Conservation (phyloP, 2,329 filamentous ascomycete genomes). For the Rugonectria rugulosa region DNA sequence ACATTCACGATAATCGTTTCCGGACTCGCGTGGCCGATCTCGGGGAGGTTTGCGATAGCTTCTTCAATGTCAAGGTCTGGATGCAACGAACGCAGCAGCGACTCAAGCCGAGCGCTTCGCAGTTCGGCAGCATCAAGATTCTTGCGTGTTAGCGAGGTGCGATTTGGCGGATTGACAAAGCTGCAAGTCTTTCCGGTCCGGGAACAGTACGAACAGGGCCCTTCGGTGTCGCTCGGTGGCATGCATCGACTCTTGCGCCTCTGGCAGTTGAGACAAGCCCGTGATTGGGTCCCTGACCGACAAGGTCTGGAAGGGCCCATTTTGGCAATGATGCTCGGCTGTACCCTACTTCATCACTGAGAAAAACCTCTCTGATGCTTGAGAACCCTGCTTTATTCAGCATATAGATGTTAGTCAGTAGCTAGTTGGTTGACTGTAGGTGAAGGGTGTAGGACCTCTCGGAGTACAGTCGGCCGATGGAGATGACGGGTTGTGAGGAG, state of each 20-base stretch:
- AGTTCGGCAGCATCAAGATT: slow-evolving; percentile 45
- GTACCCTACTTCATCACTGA: too few relatives aligned
- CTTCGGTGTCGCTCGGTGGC: slow-evolving; percentile 27
- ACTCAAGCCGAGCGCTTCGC: slow-evolving; percentile 37
- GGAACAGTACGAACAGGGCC: slow-evolving; percentile 37
- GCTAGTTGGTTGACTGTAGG: too few relatives aligned
- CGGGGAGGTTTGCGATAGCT: slow-evolving; percentile 5
- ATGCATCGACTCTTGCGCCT: slow-evolving; percentile 35
- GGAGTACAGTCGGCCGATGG: slow-evolving; percentile 18
- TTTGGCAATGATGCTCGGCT: not conserved
- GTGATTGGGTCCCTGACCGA: slow-evolving; percentile 14
- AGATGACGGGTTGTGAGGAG: not conserved
- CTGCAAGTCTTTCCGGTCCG: slow-evolving; percentile 41
- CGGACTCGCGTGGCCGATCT: not conserved
- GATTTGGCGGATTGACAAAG: slow-evolving; percentile 43
- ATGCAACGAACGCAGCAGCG: slow-evolving; percentile 37
- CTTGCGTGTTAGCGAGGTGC: slow-evolving; percentile 46
- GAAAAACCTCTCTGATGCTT: too few relatives aligned
- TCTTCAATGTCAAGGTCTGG: slow-evolving; percentile 39
- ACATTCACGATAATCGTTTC: not conserved
- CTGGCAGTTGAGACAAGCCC: slow-evolving; percentile 31
- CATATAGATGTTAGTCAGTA: too few relatives aligned
- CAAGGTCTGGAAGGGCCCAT: slow-evolving; percentile 17
- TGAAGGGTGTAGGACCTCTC: too few relatives aligned
- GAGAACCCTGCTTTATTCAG: too few relatives aligned